A percentile compares a stretch with the other conserved stretches of the same genome.
These are phyloP conservation scores for Syncephalis fuscata DNA, from an alignment of 371 early-diverging fungal genomes.

Conservation along the genomic window DNA sequence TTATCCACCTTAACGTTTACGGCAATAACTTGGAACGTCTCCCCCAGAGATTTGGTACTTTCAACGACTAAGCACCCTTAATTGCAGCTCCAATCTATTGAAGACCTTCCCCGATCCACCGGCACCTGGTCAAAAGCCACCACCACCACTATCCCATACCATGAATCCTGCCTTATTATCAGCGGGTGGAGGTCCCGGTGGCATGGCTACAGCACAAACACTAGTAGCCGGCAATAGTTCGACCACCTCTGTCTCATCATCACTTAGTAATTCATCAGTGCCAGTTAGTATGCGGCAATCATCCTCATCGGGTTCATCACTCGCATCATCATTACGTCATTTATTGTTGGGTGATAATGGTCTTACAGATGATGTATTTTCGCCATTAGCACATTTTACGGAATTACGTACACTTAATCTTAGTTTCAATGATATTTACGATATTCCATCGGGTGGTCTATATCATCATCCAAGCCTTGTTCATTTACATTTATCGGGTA, in stretches of 20 bases:
- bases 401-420: constrained; percentile 63
- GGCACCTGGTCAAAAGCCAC: too few species aligned
- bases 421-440: constrained; percentile 70
- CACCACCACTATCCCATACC: not conserved
- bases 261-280: not conserved
- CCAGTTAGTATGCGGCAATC: not conserved
- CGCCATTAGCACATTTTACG: constrained; percentile 45
- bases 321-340: constrained; percentile 33
- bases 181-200: too few species aligned
- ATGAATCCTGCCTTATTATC: not conserved
- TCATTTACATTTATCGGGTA: constrained; percentile 75
- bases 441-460: constrained; percentile 35
- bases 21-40: constrained; percentile 52
- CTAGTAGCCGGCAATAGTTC: not conserved
- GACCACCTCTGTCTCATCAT: too few species aligned
- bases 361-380: constrained; percentile 71
- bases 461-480: constrained; percentile 30
- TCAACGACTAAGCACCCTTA: constrained; percentile 39
- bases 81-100: constrained; percentile 63
- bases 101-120: constrained; percentile 26
- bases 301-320: constrained; percentile 21
- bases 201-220: not conserved
- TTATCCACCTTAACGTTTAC: constrained; percentile 40
- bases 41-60: constrained; percentile 75
- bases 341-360: constrained; percentile 69